Conservation (phyloP, 2,329 filamentous ascomycete genomes). For the Xylaria sp. region DNA sequence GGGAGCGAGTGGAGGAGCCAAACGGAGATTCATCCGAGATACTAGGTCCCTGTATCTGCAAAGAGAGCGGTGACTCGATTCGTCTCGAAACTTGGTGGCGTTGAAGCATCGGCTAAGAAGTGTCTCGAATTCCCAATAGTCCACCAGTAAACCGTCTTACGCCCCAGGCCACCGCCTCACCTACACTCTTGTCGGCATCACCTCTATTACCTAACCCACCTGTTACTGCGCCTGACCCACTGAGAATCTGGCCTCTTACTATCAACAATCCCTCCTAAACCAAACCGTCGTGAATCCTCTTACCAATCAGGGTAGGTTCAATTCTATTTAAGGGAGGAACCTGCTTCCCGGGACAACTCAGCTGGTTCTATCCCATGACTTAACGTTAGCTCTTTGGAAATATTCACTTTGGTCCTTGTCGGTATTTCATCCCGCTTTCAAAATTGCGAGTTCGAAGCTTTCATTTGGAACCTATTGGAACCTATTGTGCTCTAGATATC, state of each 20-base stretch:
- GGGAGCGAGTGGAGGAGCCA: conserved; percentile 20
- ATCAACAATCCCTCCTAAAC: conserved; percentile 8
- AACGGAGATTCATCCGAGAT: conserved; percentile 16
- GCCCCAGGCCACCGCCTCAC: conserved; percentile 17
- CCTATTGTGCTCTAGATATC: conserved; percentile 19
- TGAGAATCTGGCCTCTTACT: neutral
- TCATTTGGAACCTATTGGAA: conserved; percentile 28
- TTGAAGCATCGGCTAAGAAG: conserved; percentile 17
- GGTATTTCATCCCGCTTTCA: conserved; percentile 8
- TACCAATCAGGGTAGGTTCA: conserved; percentile 15
- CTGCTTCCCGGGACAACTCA: conserved; percentile 22
- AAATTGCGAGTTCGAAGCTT: conserved; percentile 14
- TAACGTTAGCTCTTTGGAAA: conserved; percentile 21
- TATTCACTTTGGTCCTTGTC: conserved; percentile 10
- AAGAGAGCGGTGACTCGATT: conserved; percentile 16
- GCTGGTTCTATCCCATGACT: conserved; percentile 25
- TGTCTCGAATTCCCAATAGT: conserved; percentile 18
- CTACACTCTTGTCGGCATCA: conserved; percentile 17
- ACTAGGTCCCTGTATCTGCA: conserved; percentile 15
- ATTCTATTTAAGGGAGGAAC: conserved; percentile 24
- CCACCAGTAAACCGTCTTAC: neutral
- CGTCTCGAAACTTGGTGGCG: conserved; percentile 22
- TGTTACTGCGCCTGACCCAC: conserved; percentile 16
- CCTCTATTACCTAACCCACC: conserved; percentile 30
- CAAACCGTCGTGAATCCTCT: neutral